Percentiles rank a stretch among this genome's conserved stretches.
These are phyloP conservation scores for Heterobasidion irregulare DNA, from an alignment of 1,284 basidiomycete species.

Conservation along the genomic window DNA sequence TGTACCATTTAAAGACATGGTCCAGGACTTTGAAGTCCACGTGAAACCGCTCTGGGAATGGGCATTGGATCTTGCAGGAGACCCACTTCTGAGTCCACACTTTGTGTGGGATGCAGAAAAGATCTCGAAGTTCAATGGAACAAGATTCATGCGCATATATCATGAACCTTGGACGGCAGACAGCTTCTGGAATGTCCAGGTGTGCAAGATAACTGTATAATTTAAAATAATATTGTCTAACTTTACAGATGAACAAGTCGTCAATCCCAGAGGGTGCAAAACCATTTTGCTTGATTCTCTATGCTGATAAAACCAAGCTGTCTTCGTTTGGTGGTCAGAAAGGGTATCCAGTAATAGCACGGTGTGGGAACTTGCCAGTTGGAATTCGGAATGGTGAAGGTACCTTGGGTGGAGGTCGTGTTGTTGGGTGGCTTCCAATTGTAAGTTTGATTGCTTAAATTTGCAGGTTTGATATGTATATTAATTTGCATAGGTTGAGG, in stretches of 20 bases:
- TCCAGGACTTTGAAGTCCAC: neutral
- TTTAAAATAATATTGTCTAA: too few species aligned
- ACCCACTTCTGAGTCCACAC: neutral
- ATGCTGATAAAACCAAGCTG: neutral
- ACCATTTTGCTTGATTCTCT: neutral
- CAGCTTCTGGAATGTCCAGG: neutral
- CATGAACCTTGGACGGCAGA: neutral
- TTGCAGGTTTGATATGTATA: neutral
- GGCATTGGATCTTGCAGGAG: neutral
- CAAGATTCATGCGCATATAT: neutral
- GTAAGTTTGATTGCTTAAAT: neutral
- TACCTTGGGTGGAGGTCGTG: neutral
- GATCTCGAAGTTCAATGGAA: neutral
- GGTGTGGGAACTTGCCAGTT: neutral
- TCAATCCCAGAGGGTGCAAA: neutral
- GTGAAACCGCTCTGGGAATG: neutral
- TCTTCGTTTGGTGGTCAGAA: neutral
- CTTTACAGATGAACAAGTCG: neutral
- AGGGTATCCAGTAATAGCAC: neutral
- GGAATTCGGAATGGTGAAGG: neutral
- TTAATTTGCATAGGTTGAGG: neutral
- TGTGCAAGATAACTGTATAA: neutral
- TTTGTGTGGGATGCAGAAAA: neutral
- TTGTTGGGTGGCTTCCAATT: neutral
- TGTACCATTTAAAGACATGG: neutral